Percentiles rank a stretch among this genome's conserved stretches.
Evolutionary conservation across 306 rosid species (phyloP).

Genomic region (Malus orientalis): DNA sequence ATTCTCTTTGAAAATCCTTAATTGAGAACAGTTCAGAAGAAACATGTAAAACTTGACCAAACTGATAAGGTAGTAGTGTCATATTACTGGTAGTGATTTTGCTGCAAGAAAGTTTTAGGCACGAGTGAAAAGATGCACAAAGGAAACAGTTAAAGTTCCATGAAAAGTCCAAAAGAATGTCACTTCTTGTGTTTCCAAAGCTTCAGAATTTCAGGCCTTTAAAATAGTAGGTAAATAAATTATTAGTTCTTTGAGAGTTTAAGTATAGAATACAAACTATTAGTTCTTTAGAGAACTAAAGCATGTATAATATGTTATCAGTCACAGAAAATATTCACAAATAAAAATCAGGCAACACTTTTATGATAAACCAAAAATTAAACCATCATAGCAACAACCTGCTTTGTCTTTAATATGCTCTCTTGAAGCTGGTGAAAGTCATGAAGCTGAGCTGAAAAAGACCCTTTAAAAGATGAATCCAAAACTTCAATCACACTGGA

Average conservation of each 20-base stretch:
- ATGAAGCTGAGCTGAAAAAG: conserved; percentile 76
- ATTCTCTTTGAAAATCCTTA: not conserved
- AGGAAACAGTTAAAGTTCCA: not conserved
- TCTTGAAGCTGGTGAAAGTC: conserved; percentile 81
- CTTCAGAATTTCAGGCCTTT: not conserved
- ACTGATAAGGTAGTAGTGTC: not conserved
- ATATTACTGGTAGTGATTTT: not conserved
- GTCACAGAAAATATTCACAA: conserved; percentile 2
- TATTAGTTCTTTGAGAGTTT: not conserved
- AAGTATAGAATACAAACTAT: not conserved
- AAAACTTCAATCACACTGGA: conserved; percentile 85
- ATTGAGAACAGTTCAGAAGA: not conserved
- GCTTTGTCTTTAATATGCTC: conserved; percentile 73
- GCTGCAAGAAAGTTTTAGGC: not conserved
- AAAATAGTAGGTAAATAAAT: not conserved
- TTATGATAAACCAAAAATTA: conserved; percentile 6
- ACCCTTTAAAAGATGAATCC: conserved; percentile 78
- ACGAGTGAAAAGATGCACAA: not conserved
- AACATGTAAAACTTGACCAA: not conserved
- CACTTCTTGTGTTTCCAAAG: not conserved
- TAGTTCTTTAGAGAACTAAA: not conserved
- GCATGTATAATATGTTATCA: not conserved
- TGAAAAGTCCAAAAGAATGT: not conserved
- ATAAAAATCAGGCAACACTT: conserved; percentile 2
- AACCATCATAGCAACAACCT: conserved; percentile 45